These are phyloP conservation scores for Saitozyma podzolica DNA, from an alignment of 768 basidiomycete genomes.

Conservation along the genomic window DNA sequence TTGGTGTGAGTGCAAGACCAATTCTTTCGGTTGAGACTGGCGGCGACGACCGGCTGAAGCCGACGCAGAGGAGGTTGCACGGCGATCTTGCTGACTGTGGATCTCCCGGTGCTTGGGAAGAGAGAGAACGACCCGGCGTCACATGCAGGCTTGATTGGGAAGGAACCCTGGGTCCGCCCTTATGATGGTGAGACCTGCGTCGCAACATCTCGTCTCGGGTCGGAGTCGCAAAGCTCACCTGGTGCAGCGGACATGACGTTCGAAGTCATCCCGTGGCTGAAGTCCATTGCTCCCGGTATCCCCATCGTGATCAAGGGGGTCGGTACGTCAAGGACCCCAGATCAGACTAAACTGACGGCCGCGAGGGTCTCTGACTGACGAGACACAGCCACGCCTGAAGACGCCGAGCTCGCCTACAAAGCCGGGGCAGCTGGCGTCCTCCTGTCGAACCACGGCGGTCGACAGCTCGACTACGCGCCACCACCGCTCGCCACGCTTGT, in stretches of 20 bases:
- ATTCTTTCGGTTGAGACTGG: slow-evolving; percentile 43
- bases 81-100: slow-evolving; percentile 51
- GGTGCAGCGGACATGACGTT: background rate
- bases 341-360: slow-evolving; percentile 75
- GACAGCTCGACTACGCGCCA: slow-evolving; percentile 48
- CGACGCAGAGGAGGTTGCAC: slow-evolving; percentile 29
- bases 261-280: slow-evolving; percentile 59
- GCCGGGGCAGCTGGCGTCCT: slow-evolving; percentile 84
- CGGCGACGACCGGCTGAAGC: background rate
- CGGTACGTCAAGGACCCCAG: slow-evolving; percentile 70
- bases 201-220: too few species aligned
- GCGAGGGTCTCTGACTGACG: slow-evolving; percentile 81
- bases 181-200: too few species aligned
- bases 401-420: slow-evolving; percentile 80
- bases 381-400: slow-evolving; percentile 66
- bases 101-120: slow-evolving; percentile 51
- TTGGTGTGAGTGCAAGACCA: background rate
- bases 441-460: slow-evolving; percentile 61
- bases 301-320: slow-evolving; percentile 58
- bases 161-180: too few species aligned
- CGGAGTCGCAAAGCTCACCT: too few species aligned
- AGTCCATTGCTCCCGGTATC: slow-evolving; percentile 52
- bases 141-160: slow-evolving; percentile 15
- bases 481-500: slow-evolving; percentile 36
- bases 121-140: slow-evolving; percentile 50